Conservation (phyloP, 805 yeast species). For the Maudiozyma bulderi region DNA sequence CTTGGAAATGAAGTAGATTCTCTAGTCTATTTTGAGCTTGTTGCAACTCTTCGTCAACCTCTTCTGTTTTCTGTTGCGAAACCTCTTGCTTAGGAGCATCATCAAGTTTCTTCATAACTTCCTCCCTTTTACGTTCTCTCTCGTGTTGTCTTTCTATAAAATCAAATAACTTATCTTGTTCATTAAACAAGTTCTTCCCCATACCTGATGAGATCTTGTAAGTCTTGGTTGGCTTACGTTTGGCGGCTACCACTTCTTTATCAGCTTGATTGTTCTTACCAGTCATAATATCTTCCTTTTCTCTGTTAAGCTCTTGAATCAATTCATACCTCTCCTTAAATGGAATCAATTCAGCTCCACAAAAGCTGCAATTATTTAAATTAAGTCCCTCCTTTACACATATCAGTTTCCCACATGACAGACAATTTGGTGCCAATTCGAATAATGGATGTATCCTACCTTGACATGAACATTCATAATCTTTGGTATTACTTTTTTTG, state of each 20-base stretch:
- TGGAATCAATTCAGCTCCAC: conserved; percentile 60
- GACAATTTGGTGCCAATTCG: conserved; percentile 85
- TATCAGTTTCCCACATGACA: conserved; percentile 88
- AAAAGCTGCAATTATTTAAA: conserved; percentile 77
- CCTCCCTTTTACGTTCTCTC: conserved; percentile 30
- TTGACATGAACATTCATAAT: conserved; percentile 62
- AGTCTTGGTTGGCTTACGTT: conserved; percentile 29
- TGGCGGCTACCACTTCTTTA: conserved; percentile 12
- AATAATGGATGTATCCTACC: conserved; percentile 82
- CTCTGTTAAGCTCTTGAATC: conserved; percentile 41
- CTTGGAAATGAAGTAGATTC: conserved; percentile 69
- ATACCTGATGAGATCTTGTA: conserved; percentile 52
- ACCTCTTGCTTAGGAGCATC: conserved; percentile 1
- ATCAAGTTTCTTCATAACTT: conserved; percentile 21
- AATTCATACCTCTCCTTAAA: conserved; percentile 54
- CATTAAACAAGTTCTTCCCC: conserved; percentile 55
- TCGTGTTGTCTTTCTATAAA: conserved; percentile 43
- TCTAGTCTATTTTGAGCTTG: conserved; percentile 70
- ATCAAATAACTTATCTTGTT: conserved; percentile 57
- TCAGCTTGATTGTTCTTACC: conserved; percentile 10
- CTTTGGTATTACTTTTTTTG: conserved; percentile 12
- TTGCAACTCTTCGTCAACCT: conserved; percentile 45
- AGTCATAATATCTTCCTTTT: conserved; percentile 35
- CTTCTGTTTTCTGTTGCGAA: conserved; percentile 25
- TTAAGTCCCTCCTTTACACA: conserved; percentile 72